Evolutionary conservation across 2,329 filamentous ascomycete genomes (phyloP).

Genomic region (Davidsoniella australis): DNA sequence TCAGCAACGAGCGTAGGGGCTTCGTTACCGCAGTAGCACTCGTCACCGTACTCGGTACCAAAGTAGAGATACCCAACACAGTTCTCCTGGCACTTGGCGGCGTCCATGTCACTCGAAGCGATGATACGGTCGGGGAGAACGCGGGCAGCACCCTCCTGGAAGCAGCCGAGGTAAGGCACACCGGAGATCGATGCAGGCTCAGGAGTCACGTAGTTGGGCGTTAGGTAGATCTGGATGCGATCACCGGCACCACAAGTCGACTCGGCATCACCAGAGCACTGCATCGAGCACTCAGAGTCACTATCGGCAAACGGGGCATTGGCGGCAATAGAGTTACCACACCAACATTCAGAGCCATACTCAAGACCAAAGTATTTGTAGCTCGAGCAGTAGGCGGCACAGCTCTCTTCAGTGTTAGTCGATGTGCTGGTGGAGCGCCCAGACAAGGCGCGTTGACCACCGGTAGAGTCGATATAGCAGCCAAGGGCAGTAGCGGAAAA

Average conservation of each 20-base stretch:
- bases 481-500: background rate
- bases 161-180: conserved; percentile 26
- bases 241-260: conserved; percentile 27
- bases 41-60: conserved; percentile 37
- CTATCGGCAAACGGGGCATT: conserved; percentile 19
- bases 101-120: conserved; percentile 19
- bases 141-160: conserved; percentile 22
- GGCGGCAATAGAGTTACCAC: conserved; percentile 25
- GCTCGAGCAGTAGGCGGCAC: conserved; percentile 27
- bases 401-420: conserved; percentile 32
- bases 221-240: conserved; percentile 27
- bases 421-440: conserved; percentile 26
- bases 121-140: conserved; percentile 20
- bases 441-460: conserved; percentile 23
- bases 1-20: conserved; percentile 20
- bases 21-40: conserved; percentile 35
- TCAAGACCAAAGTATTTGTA: conserved; percentile 34
- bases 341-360: conserved; percentile 36
- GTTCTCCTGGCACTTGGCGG: conserved; percentile 19
- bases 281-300: conserved; percentile 22
- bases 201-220: conserved; percentile 18
- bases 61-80: conserved; percentile 32
- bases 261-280: conserved; percentile 25
- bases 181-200: conserved; percentile 20
- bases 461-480: conserved; percentile 7